Conservation (phyloP, 257 asterid species). For the Cruciata laevipes region DNA sequence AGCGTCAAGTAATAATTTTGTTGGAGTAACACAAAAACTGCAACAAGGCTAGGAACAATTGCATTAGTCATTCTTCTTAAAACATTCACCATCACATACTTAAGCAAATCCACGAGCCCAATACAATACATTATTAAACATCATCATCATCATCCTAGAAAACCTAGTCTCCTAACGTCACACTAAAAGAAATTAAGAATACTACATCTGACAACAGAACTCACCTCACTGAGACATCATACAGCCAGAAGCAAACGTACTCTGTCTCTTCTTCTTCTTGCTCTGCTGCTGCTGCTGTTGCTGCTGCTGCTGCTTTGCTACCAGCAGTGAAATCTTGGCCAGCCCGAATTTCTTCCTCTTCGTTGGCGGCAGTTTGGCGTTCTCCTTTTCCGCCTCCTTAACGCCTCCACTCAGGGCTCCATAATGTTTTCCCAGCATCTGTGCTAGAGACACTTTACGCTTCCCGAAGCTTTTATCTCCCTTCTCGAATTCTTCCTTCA, state of each 20-base stretch:
- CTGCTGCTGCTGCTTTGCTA: constrained; percentile 69
- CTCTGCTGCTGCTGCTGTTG: constrained; percentile 77
- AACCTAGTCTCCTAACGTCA: background rate
- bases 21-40: too few relatives aligned
- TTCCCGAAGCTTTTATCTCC: constrained; percentile 38
- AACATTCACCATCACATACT: too few relatives aligned
- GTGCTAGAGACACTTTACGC: constrained; percentile 63
- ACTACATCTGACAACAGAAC: background rate
- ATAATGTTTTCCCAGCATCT: constrained; percentile 57
- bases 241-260: constrained; percentile 16
- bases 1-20: too few relatives aligned
- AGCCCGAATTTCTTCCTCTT: constrained; percentile 87
- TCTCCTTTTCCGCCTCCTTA: constrained; percentile 40
- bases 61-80: too few relatives aligned
- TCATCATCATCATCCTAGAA: background rate
- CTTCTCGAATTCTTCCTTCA: constrained; percentile 58
- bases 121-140: too few relatives aligned
- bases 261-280: constrained; percentile 56
- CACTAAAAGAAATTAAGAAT: background rate
- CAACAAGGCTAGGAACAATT: too few relatives aligned
- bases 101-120: too few relatives aligned
- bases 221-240: constrained; percentile 5
- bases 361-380: constrained; percentile 31
- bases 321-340: constrained; percentile 61
- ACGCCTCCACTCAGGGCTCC: constrained; percentile 23